A percentile compares a stretch with the other conserved stretches of the same genome.
These are phyloP conservation scores for Austropuccinia psidii DNA, from an alignment of 1,284 basidiomycete species.

Conservation along the genomic window DNA sequence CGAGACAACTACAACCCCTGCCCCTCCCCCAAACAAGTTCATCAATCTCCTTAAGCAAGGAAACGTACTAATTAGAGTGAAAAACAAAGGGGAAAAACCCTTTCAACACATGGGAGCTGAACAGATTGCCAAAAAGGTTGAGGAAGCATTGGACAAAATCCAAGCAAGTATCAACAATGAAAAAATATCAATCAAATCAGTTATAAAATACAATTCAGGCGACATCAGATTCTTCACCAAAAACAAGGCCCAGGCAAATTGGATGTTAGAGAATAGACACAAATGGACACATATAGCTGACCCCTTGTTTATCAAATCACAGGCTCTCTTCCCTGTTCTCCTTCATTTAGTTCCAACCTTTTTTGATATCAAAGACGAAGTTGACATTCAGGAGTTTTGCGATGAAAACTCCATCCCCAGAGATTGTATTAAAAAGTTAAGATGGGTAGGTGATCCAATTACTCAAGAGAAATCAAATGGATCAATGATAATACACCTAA, in stretches of 20 bases:
- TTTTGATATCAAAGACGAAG: not conserved
- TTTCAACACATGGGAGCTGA: too few species aligned
- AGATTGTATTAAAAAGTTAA: not conserved
- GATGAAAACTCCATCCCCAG: not conserved
- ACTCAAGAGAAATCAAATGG: not conserved
- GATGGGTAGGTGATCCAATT: not conserved
- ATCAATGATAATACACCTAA: too few species aligned
- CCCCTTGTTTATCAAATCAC: not conserved
- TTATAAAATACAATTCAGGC: too few species aligned
- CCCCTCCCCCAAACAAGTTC: too few species aligned
- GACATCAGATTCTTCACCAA: not conserved
- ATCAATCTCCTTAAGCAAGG: too few species aligned
- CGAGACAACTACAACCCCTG: too few species aligned
- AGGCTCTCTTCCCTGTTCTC: not conserved
- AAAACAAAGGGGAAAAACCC: too few species aligned
- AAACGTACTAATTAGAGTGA: too few species aligned
- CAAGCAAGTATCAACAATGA: too few species aligned
- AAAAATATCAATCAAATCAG: too few species aligned
- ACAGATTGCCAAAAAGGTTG: too few species aligned
- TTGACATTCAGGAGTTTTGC: not conserved
- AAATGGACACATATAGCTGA: not conserved
- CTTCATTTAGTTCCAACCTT: not conserved
- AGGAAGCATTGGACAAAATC: too few species aligned
- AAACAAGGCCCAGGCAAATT: not conserved
- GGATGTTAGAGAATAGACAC: not conserved